These are phyloP conservation scores for Yamagishiella unicocca DNA, from an alignment of 139 green algal species.

Conservation along the genomic window DNA sequence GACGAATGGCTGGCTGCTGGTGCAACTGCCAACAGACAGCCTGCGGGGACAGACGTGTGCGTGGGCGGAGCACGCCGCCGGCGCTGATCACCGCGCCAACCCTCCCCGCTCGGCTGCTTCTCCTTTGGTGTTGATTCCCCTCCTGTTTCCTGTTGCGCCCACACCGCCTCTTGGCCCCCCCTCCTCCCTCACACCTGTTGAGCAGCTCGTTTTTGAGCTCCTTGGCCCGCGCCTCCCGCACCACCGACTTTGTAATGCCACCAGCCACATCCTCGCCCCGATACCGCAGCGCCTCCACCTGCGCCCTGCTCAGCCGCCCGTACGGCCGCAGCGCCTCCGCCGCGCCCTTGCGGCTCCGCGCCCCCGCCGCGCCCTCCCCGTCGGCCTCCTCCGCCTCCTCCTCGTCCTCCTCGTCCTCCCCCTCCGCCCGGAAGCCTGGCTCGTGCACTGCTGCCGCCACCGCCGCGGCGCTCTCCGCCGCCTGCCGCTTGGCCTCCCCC, in stretches of 20 bases:
- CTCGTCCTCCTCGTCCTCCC: conserved; percentile 28
- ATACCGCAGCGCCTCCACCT: conserved; percentile 83
- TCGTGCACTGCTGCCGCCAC: background rate
- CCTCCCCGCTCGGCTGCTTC: no score
- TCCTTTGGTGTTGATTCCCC: no score
- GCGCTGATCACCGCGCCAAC: no score
- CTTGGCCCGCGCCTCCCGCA: conserved; percentile 88
- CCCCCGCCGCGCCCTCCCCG: conserved; percentile 9
- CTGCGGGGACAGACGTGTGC: no score
- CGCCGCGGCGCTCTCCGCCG: background rate
- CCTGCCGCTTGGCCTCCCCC: background rate
- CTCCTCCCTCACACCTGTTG: conserved; percentile 70
- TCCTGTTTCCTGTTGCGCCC: no score
- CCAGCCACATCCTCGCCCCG: conserved; percentile 87
- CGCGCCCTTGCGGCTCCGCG: conserved; percentile 55
- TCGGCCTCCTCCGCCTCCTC: conserved; percentile 16
- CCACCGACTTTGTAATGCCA: conserved; percentile 78
- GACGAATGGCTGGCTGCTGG: no score
- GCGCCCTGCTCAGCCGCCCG: conserved; percentile 60
- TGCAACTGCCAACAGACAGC: no score
- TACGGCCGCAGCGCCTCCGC: conserved; percentile 61
- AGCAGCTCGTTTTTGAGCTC: conserved; percentile 94
- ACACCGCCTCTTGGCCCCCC: no score
- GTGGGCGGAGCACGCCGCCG: no score
- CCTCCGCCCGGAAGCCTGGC: conserved; percentile 27